These are phyloP conservation scores for Lichtheimia ornata DNA, from an alignment of 371 early-diverging fungal genomes.

Conservation along the genomic window DNA sequence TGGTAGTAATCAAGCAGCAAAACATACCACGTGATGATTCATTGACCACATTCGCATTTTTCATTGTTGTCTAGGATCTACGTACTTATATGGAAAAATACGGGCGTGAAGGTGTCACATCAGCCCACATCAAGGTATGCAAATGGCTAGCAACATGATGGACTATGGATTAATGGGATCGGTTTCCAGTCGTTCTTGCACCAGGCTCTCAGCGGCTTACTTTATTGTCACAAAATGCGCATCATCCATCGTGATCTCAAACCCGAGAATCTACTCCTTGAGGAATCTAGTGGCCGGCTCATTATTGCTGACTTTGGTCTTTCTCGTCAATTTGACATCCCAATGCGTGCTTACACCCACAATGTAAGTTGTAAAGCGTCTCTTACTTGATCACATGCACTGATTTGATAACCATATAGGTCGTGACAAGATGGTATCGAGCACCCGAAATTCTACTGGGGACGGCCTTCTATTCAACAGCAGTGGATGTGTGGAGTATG, in stretches of 20 bases:
- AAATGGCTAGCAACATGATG: neutral
- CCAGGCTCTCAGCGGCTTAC: conserved; percentile 82
- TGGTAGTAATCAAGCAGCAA: conserved; percentile 28
- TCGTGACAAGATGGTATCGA: conserved; percentile 96
- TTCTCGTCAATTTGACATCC: conserved; percentile 89
- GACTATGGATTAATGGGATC: neutral
- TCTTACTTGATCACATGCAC: neutral
- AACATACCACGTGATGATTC: neutral
- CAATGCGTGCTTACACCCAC: conserved; percentile 92
- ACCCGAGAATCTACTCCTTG: conserved; percentile 95
- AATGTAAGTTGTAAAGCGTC: conserved; percentile 52
- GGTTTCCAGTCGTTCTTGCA: conserved; percentile 82
- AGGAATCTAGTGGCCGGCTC: conserved; percentile 77
- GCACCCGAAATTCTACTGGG: conserved; percentile 79
- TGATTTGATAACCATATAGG: conserved; percentile 32
- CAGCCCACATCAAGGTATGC: conserved; percentile 60
- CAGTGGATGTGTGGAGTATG: conserved; percentile 83
- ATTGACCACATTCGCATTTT: neutral
- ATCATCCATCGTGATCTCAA: conserved; percentile 95
- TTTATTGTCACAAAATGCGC: conserved; percentile 86
- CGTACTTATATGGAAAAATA: conserved; percentile 89
- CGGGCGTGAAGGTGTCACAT: conserved; percentile 59
- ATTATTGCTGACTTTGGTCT: conserved; percentile 97
- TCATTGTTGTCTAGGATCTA: conserved; percentile 72
- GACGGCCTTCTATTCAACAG: conserved; percentile 68